Evolutionary conservation across 2,329 filamentous ascomycete species (phyloP).

Genomic region (Colletotrichum tanaceti): DNA sequence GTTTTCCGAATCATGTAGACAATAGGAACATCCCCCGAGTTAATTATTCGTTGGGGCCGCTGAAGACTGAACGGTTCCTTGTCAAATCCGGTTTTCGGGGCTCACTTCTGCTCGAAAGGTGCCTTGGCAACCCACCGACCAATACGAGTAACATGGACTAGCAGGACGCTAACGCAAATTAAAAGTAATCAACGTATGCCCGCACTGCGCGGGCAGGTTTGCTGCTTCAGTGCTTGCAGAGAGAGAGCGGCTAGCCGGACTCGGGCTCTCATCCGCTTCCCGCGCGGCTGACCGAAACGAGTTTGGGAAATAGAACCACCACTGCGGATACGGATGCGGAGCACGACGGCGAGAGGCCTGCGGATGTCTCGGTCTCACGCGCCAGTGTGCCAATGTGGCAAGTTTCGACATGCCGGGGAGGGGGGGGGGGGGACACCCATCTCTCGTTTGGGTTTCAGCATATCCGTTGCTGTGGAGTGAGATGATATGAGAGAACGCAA

Average conservation of each 20-base stretch:
- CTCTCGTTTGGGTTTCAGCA: slow-evolving; percentile 21
- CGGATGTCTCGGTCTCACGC: slow-evolving; percentile 1
- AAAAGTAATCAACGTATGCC: slow-evolving; percentile 11
- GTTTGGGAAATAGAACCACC: slow-evolving; percentile 26
- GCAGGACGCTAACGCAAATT: slow-evolving; percentile 11
- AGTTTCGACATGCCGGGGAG: background rate
- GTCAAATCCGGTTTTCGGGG: background rate
- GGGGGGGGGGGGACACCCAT: background rate
- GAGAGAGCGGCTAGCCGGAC: slow-evolving; percentile 20
- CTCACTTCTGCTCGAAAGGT: background rate
- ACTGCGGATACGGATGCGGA: no score
- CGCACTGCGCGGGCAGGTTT: slow-evolving; percentile 2
- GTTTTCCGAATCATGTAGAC: no score
- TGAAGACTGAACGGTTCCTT: background rate
- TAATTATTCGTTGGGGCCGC: no score
- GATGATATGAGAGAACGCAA: background rate
- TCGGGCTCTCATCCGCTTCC: slow-evolving; percentile 3
- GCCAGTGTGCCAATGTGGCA: slow-evolving; percentile 29
- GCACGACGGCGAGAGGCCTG: slow-evolving; percentile 16
- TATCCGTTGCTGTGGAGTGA: slow-evolving; percentile 6
- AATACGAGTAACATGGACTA: background rate
- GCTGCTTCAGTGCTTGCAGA: no score
- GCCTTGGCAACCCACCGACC: background rate
- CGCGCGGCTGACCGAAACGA: slow-evolving; percentile 9
- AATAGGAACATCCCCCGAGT: no score